phyloP scores from a whole-genome alignment of 768 basidiomycete genomes.

The Russula vinacea region DNA sequence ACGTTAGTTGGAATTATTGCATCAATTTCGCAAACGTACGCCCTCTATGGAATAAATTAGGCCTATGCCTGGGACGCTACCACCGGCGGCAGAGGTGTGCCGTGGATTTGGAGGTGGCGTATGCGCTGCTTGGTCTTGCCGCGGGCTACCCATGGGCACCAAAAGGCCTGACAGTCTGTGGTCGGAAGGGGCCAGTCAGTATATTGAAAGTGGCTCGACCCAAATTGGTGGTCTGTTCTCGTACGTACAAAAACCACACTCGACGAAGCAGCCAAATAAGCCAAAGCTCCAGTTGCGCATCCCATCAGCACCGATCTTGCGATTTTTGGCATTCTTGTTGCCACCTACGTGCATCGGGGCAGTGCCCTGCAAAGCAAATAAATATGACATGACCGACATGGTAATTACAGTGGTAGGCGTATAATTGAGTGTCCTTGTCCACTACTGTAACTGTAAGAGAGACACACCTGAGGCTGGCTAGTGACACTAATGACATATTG shows the following conservation, averaged over 20 bases:
- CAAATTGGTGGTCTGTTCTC: neutral
- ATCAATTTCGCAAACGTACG: too few relatives aligned
- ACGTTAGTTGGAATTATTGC: neutral
- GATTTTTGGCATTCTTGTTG: constrained; percentile 32
- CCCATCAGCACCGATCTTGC: constrained; percentile 33
- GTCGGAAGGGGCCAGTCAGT: too few relatives aligned
- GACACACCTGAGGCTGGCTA: constrained; percentile 1
- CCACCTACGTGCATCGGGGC: constrained; percentile 12
- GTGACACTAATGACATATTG: too few relatives aligned
- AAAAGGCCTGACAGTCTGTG: constrained; percentile 39
- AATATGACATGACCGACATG: neutral
- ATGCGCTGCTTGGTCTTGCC: constrained; percentile 42
- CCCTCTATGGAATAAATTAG: too few relatives aligned
- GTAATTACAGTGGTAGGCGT: too few relatives aligned
- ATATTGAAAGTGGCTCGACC: too few relatives aligned
- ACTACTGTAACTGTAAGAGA: too few relatives aligned
- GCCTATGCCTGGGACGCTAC: constrained; percentile 36
- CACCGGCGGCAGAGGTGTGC: constrained; percentile 40
- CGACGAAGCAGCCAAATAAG: constrained; percentile 30
- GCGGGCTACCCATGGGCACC: constrained; percentile 44
- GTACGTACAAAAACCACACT: neutral
- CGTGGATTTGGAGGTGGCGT: constrained; percentile 39
- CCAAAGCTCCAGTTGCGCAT: constrained; percentile 37
- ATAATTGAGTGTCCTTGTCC: neutral
- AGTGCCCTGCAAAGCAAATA: neutral